Percentiles rank a stretch among this genome's conserved stretches.
phyloP scores from a whole-genome alignment of 345 rosid species.

The Rubroshorea leprosula region DNA sequence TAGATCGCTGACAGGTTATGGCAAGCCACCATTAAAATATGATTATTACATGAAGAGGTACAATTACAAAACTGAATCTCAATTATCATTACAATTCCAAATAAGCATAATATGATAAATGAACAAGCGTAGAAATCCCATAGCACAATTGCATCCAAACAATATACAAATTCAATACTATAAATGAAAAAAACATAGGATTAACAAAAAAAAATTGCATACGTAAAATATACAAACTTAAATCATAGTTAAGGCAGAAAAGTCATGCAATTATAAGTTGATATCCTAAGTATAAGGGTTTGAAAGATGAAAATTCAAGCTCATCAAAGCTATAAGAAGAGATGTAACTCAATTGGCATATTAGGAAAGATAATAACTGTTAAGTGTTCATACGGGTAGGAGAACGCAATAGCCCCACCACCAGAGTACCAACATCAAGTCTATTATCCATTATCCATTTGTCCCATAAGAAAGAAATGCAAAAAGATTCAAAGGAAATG shows the following conservation, averaged over 20 bases:
- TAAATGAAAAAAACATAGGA: neutral
- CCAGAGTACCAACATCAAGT: conserved; percentile 40
- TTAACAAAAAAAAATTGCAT: neutral
- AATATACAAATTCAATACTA: neutral
- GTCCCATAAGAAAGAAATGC: conserved; percentile 30
- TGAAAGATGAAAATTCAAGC: conserved; percentile 18
- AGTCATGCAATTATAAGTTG: conserved; percentile 12
- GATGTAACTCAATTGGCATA: conserved; percentile 33
- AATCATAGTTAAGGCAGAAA: conserved; percentile 14
- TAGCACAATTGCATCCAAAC: neutral
- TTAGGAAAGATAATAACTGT: conserved; percentile 35
- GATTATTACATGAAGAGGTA: neutral
- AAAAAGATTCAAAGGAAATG: conserved; percentile 26
- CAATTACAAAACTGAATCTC: neutral
- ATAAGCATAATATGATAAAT: too few species aligned
- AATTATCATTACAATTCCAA: too few species aligned
- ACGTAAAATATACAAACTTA: conserved; percentile 5
- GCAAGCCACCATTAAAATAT: neutral
- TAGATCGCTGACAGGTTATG: neutral
- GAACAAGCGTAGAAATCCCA: neutral
- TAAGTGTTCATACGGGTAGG: conserved; percentile 50
- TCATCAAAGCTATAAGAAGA: conserved; percentile 21
- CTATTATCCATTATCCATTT: conserved; percentile 41
- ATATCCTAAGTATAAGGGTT: conserved; percentile 7
- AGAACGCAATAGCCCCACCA: conserved; percentile 39